Percentiles rank a stretch among this genome's conserved stretches.
Conservation (phyloP, 2,329 filamentous ascomycete genomes). For the Pseudogymnoascus sp. region DNA sequence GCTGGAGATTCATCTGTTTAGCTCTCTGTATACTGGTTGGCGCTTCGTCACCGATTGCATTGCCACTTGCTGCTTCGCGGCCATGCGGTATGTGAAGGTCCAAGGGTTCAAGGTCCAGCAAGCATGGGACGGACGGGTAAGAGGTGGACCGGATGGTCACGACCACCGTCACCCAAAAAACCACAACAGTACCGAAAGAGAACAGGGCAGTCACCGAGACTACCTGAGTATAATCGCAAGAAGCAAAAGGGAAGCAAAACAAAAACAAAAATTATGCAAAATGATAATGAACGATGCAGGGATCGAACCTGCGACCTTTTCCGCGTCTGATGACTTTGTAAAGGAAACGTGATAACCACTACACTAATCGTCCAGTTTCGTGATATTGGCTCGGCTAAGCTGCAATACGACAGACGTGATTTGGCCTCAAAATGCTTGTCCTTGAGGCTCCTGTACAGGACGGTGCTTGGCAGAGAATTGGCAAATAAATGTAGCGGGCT, state of each 20-base stretch:
- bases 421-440: background rate
- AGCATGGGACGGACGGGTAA: background rate
- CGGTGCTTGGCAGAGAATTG: background rate
- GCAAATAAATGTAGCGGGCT: background rate
- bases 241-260: slow-evolving; percentile 7
- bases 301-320: slow-evolving; percentile 17
- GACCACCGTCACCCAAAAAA: background rate
- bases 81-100: background rate
- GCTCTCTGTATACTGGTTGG: background rate
- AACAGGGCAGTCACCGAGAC: background rate
- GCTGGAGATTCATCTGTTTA: background rate
- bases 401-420: background rate
- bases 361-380: slow-evolving; percentile 10
- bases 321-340: slow-evolving; percentile 12
- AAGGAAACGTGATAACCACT: slow-evolving; percentile 15
- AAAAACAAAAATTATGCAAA: slow-evolving; percentile 8
- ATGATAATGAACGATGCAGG: slow-evolving; percentile 14
- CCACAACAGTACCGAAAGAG: background rate
- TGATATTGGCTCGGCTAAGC: background rate
- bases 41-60: slow-evolving; percentile 3
- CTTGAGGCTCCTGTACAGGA: background rate
- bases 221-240: background rate
- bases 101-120: background rate
- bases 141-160: background rate
- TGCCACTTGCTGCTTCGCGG: background rate